Base-by-base conservation (phyloP, 2,329 filamentous ascomycete species). In the Neoscytalidium dimidiatum region DNA sequence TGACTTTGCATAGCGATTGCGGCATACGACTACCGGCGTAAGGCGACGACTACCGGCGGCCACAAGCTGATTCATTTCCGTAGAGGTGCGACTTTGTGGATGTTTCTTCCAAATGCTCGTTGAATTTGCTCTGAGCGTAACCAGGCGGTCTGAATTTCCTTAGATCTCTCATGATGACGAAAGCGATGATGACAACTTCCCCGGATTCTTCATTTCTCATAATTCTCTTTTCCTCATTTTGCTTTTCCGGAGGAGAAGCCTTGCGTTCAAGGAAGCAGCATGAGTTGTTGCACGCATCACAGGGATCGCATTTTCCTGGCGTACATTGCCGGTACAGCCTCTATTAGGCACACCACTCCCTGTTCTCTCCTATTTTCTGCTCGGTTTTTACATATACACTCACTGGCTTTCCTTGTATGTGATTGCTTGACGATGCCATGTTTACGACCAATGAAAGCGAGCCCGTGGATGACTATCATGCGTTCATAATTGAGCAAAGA, bases 1-100 rank as follows among this genome's bases (percentile, higher is more conserved):
- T 57, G 51, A 64, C 41, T 57, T 64, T 64, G 62, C 62, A 64
- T 64, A 64, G 61, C 62, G 62, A 57, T 57, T 52, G 62, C 51
- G 26, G 49, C 49, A 46, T 35, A 35, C 51, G 49, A 57, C 31
- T 56, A 29, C 31, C 28, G 62, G 62, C 62, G 62, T 64, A 64
- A n/a, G 51, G 62, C 62, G 49, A 48, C 43, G 28, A 48, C 35
- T 48, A 7, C 28, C 23, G 41, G 62, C 17, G 41, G 51, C 38
- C 21, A 64, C 6, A 14, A 43, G 43, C 51, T 49, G 62, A 46
- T 57, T 56, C 17, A 6, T 44, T 62, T 57, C 46, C 35, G 23
- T 60, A 62, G 58, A 62, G 58, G 58, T 26, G 44, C 44, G 41
- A 41, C n/a, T 21, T 38, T 62, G 58, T 51, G 29, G 58, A 62